Evolutionary conservation across 257 asterid genomes (phyloP).

Genomic region (Nicotiana knightiana): DNA sequence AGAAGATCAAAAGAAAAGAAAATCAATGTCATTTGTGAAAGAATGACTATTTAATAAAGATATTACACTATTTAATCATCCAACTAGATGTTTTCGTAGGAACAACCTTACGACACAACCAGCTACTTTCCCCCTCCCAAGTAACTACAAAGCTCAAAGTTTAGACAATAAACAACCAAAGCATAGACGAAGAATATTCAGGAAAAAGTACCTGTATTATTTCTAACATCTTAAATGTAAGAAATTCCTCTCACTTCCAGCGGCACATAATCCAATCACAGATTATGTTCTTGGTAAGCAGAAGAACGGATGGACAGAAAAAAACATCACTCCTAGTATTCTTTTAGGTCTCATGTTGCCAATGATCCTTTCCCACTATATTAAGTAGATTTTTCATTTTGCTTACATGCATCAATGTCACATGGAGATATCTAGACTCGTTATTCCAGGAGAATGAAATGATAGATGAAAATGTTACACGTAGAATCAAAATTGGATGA

Average conservation of each 20-base stretch:
- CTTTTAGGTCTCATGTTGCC: not conserved
- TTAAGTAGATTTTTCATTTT: not conserved
- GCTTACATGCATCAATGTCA: not conserved
- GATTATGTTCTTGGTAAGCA: not conserved
- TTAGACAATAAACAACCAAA: not conserved
- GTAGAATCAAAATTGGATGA: not conserved
- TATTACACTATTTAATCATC: not conserved
- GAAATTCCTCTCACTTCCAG: not conserved
- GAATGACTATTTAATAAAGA: not conserved
- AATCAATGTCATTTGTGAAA: not conserved
- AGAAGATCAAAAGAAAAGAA: constrained; percentile 13
- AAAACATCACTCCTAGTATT: not conserved
- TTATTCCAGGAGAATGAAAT: not conserved
- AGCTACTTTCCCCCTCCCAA: not conserved
- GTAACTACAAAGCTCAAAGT: not conserved
- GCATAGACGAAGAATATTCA: not conserved
- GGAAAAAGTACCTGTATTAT: not conserved
- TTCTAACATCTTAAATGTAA: not conserved
- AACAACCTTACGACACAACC: not conserved
- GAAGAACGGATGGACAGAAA: not conserved
- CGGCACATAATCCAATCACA: not conserved
- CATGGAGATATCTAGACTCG: not conserved
- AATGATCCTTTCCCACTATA: not conserved
- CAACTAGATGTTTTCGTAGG: not conserved
- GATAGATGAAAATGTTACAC: not conserved